Conservation (phyloP, 192 early-diverging fungal species). For the Piromyces finnis region DNA sequence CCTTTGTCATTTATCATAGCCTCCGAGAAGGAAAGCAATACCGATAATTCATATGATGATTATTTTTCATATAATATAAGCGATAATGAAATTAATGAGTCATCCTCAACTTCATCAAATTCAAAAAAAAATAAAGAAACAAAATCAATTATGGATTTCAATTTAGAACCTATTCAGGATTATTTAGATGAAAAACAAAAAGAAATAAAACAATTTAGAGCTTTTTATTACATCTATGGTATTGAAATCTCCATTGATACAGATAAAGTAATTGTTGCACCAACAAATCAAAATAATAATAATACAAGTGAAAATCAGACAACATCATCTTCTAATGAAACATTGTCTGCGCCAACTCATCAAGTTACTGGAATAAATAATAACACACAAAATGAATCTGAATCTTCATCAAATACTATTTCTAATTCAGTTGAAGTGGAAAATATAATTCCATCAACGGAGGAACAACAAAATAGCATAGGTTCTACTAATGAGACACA, state of each 20-base stretch:
- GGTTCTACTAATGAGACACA: neutral
- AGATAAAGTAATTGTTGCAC: neutral
- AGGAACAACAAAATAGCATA: too few relatives aligned
- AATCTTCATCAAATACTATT: too few relatives aligned
- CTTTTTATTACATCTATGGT: neutral
- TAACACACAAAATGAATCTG: too few relatives aligned
- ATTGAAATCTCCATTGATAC: neutral
- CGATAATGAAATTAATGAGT: neutral
- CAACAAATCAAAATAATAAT: neutral
- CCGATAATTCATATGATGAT: neutral
- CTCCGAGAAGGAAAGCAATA: neutral
- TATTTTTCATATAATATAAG: too few relatives aligned
- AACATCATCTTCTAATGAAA: neutral
- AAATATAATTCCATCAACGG: too few relatives aligned
- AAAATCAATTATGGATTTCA: neutral
- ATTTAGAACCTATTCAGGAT: neutral
- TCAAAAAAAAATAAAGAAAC: neutral
- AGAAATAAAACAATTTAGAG: neutral
- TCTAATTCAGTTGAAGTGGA: too few relatives aligned
- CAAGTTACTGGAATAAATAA: too few relatives aligned
- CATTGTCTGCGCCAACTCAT: too few relatives aligned
- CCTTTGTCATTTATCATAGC: neutral
- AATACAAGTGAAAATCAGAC: neutral
- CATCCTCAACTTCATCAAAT: neutral
- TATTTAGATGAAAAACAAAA: neutral